These are phyloP conservation scores for Cochlearia excelsa DNA, from an alignment of 345 rosid genomes.

Conservation along the genomic window DNA sequence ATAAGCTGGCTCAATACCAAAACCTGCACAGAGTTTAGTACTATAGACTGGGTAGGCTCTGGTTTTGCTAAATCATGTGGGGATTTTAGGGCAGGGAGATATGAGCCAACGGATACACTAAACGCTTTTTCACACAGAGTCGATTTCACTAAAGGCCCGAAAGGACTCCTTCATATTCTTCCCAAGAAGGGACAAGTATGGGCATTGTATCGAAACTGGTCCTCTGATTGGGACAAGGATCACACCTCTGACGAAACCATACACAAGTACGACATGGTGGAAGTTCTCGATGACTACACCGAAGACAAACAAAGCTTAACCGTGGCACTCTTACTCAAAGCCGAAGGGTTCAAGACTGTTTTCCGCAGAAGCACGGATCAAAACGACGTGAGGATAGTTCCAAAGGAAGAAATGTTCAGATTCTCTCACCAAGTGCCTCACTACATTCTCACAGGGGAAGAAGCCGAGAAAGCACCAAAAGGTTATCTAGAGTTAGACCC, in stretches of 20 bases:
- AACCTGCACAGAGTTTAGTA: constrained; percentile 60
- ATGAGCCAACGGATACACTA: constrained; percentile 48
- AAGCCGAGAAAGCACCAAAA: constrained; percentile 57
- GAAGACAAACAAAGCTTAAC: constrained; percentile 54
- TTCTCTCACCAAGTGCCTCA: constrained; percentile 96
- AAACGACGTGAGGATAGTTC: constrained; percentile 45
- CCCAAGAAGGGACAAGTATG: constrained; percentile 85
- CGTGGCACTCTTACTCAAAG: constrained; percentile 67
- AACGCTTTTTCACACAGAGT: constrained; percentile 88
- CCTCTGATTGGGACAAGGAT: constrained; percentile 66
- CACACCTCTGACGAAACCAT: constrained; percentile 58
- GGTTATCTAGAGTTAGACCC: constrained; percentile 91
- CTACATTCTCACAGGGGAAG: constrained; percentile 70
- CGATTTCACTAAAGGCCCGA: constrained; percentile 61
- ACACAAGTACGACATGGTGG: constrained; percentile 86
- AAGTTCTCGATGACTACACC: constrained; percentile 68
- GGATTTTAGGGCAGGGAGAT: constrained; percentile 64
- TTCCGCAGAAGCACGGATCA: constrained; percentile 50
- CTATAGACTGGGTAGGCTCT: constrained; percentile 66
- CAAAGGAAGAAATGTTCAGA: constrained; percentile 72
- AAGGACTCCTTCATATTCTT: constrained; percentile 61
- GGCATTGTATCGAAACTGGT: constrained; percentile 92
- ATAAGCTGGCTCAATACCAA: constrained; percentile 93
- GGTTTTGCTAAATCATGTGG: constrained; percentile 90
- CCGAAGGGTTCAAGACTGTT: constrained; percentile 63